Base-by-base conservation (phyloP, 257 asterid genomes). In the Solanum tarapatanum region DNA sequence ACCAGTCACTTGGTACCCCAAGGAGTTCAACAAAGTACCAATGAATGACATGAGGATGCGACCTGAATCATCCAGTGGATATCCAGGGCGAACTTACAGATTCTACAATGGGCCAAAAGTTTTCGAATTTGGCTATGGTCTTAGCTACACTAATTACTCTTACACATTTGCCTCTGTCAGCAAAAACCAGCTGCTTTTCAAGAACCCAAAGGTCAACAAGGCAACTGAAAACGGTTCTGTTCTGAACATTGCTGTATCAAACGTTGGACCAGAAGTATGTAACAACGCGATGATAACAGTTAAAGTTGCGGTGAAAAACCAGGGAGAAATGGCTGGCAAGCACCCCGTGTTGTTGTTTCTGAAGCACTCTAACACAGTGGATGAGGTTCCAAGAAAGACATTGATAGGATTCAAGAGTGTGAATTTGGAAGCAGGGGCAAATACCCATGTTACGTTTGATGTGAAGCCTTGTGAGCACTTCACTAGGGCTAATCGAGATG, bases 21-120 rank as follows among this genome's bases (percentile, higher is more conserved):
- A 91, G 89, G 92, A 91, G 21, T 93, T 92, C 89, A 58, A 32
- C 60, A 90, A 90, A 80, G 87, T 93, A 85, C 91, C 94, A 6
- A 93, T 93, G 96, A 95, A 98, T 14, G 93, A 94, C 70, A 95
- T 93, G 98, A 93, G 94, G 88, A 95, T 95, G 98, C 89, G 98
- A 33, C 89, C 98, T 13, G 92, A 91, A 24, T 88, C 91, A 64
- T 90, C 95, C 2, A 82, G 92, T 0, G 94, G 97, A 16, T 93
- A 95, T 88, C 98, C 95, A 3, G 96, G 98, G 4, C 90, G 98
- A 13, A 94, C 98, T 0, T 95, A 94, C 87, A 91, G 94, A 87
- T 95, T 95, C 88, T 94, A 95, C 91, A 89, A 68, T 0, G 98
- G 98, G n/a, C 89, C 87, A 82, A 92, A 88, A 89, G 97, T 95